phyloP scores from a whole-genome alignment of 1,284 basidiomycete genomes.

The Irpex sp. region DNA sequence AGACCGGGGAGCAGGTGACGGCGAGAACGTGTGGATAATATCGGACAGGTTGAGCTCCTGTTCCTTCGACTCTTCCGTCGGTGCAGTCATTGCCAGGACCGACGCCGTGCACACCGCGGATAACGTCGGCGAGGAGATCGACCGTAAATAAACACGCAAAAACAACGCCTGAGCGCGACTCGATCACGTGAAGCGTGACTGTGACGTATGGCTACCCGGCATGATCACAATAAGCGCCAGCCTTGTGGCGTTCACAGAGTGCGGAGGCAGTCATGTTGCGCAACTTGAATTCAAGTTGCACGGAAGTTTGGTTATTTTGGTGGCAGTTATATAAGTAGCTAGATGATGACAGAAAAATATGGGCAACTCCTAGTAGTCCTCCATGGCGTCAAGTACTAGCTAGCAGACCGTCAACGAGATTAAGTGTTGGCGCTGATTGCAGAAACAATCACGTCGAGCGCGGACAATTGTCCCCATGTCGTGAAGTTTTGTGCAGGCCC shows the following conservation, averaged over 20 bases:
- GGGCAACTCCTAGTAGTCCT: too few relatives aligned
- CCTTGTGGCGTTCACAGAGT: not conserved
- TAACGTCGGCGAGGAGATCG: not conserved
- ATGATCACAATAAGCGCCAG: not conserved
- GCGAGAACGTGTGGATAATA: not conserved
- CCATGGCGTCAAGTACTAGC: too few relatives aligned
- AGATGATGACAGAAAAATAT: too few relatives aligned
- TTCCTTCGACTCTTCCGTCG: not conserved
- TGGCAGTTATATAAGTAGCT: too few relatives aligned
- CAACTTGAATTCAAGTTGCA: not conserved
- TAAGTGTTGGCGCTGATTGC: slow-evolving; percentile 32
- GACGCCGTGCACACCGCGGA: not conserved
- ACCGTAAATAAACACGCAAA: not conserved
- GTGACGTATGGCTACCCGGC: not conserved
- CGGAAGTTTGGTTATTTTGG: too few relatives aligned
- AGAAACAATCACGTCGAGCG: slow-evolving; percentile 41
- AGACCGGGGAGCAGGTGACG: not conserved
- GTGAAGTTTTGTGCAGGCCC: slow-evolving; percentile 42
- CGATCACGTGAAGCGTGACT: not conserved
- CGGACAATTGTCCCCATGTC: slow-evolving; percentile 46
- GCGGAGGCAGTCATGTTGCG: not conserved
- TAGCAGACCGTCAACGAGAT: not conserved
- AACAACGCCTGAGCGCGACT: not conserved
- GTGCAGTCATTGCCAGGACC: not conserved
- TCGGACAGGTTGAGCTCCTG: not conserved